phyloP scores from a whole-genome alignment of 768 basidiomycete genomes.

The Suillus alpinus region DNA sequence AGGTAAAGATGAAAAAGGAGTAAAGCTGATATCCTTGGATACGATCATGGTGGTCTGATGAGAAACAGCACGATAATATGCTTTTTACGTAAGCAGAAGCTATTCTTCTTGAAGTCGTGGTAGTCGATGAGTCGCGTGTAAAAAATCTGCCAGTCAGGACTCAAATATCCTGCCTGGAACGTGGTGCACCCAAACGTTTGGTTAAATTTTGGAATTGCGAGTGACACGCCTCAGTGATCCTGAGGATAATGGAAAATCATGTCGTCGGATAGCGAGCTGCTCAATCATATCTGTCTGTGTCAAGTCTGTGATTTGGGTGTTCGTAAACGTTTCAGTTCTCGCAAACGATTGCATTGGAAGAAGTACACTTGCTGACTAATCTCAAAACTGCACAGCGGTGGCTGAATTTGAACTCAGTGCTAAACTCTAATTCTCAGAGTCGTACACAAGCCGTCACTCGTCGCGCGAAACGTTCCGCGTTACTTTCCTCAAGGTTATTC shows the following conservation, averaged over 20 bases:
- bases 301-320: background rate
- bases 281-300: background rate
- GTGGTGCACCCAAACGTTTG: background rate
- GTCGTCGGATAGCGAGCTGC: background rate
- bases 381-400: constrained; percentile 39
- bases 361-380: constrained; percentile 35
- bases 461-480: constrained; percentile 46
- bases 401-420: constrained; percentile 34
- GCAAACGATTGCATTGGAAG: background rate
- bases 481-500: constrained; percentile 47
- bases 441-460: constrained; percentile 48
- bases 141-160: background rate
- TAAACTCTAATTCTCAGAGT: constrained; percentile 27
- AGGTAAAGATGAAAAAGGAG: constrained; percentile 40
- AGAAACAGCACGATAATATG: background rate
- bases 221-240: background rate
- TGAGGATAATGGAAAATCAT: background rate
- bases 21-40: background rate
- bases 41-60: background rate
- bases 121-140: background rate
- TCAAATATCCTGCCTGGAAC: background rate
- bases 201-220: background rate
- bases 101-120: background rate
- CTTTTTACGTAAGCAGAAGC: background rate
- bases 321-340: background rate